Conservation (phyloP, 1,284 basidiomycete species). For the Mycosarcoma mackinlayi region DNA sequence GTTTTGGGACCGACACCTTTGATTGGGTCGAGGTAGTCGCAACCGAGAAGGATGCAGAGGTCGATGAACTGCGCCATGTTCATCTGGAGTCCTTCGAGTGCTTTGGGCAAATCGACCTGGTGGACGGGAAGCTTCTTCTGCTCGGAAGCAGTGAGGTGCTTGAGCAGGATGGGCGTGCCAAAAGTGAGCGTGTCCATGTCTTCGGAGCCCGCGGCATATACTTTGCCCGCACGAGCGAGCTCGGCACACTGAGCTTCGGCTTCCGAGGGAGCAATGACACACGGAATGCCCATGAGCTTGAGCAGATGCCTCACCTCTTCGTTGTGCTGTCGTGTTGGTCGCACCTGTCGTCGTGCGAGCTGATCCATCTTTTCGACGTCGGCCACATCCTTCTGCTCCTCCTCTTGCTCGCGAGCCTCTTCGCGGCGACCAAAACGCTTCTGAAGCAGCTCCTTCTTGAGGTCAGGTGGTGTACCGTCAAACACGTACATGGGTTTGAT, state of each 20-base stretch:
- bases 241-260: constrained; percentile 99
- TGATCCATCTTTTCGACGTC: constrained; percentile 87
- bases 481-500: constrained; percentile 99
- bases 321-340: constrained; percentile 95
- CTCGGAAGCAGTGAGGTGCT: constrained; percentile 98
- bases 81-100: constrained; percentile 89
- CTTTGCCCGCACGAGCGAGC: constrained; percentile 92
- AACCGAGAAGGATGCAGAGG: constrained; percentile 94
- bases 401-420: constrained; percentile 92
- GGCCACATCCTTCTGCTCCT: constrained; percentile 92
- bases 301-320: constrained; percentile 91
- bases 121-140: constrained; percentile 98
- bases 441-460: constrained; percentile 95
- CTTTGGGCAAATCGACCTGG: constrained; percentile 85
- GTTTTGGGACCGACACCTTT: constrained; percentile 95
- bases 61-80: constrained; percentile 95
- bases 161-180: constrained; percentile 86
- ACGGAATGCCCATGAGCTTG: constrained; percentile 95
- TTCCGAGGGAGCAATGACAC: constrained; percentile 86
- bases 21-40: constrained; percentile 97
- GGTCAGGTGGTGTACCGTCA: constrained; percentile 95
- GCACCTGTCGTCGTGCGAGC: constrained; percentile 89
- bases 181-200: constrained; percentile 99
- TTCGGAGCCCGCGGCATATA: constrained; percentile 96
- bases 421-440: constrained; percentile 91